These are phyloP conservation scores for Trichosporon coremiiforme DNA, from an alignment of 1,284 basidiomycete species.

Conservation along the genomic window DNA sequence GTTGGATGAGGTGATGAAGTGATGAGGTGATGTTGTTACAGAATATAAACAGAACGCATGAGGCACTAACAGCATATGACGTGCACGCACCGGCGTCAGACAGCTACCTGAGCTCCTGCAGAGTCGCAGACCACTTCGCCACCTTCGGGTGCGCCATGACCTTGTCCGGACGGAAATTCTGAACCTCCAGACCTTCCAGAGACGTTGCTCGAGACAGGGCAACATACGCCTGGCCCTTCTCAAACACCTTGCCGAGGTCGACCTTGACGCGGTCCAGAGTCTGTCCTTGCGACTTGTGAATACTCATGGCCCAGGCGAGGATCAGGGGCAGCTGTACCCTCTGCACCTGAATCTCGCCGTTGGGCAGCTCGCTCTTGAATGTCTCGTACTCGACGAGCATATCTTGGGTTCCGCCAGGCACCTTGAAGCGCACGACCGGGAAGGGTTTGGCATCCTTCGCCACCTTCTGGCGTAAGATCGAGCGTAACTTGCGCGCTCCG, in stretches of 20 bases:
- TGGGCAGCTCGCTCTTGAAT: constrained; percentile 83
- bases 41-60: neutral
- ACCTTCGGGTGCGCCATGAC: constrained; percentile 66
- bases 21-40: constrained; percentile 3
- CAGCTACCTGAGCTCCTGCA: constrained; percentile 36
- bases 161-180: constrained; percentile 79
- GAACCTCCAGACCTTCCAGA: constrained; percentile 85
- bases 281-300: constrained; percentile 92
- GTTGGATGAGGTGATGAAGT: neutral
- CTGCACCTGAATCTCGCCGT: constrained; percentile 75
- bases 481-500: constrained; percentile 55
- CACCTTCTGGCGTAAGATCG: constrained; percentile 40
- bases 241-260: constrained; percentile 63
- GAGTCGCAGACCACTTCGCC: constrained; percentile 41
- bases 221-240: constrained; percentile 90
- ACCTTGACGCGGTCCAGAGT: constrained; percentile 60
- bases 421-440: constrained; percentile 76
- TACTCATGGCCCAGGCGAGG: constrained; percentile 90
- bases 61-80: constrained; percentile 5
- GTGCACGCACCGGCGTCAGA: neutral
- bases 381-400: constrained; percentile 70
- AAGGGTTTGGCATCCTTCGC: constrained; percentile 54
- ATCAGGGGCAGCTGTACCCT: constrained; percentile 77
- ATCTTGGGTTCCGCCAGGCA: constrained; percentile 63
- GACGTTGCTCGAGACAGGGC: constrained; percentile 93